Conservation (phyloP, 495 filamentous ascomycete species). For the Penicillium cataractarum region DNA sequence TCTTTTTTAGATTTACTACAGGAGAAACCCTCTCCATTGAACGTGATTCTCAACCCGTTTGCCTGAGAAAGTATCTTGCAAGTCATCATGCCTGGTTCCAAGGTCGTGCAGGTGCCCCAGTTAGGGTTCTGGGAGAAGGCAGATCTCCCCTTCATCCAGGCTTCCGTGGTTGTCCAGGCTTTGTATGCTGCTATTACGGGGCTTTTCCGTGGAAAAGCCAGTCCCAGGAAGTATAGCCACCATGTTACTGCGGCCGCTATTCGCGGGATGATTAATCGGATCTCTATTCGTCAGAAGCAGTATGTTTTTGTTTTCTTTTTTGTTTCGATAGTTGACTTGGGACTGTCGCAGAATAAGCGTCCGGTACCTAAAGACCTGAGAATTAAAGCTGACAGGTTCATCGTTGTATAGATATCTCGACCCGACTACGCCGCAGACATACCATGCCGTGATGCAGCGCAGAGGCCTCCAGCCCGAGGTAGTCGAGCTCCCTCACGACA, state of each 20-base stretch:
- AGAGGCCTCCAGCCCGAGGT: slow-evolving; percentile 50
- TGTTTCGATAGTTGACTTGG: too few relatives aligned
- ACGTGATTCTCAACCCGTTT: too few relatives aligned
- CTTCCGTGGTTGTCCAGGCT: slow-evolving; percentile 24
- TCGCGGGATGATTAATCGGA: slow-evolving; percentile 26
- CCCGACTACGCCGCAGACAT: slow-evolving; percentile 47
- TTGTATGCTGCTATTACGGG: slow-evolving; percentile 39
- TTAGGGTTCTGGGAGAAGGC: slow-evolving; percentile 45
- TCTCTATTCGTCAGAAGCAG: slow-evolving; percentile 39
- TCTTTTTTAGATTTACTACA: not conserved
- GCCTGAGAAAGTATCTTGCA: not conserved
- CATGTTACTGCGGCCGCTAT: slow-evolving; percentile 39
- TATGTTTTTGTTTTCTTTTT: slow-evolving; percentile 36
- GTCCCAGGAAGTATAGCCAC: slow-evolving; percentile 34
- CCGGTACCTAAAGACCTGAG: not conserved
- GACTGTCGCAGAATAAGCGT: not conserved
- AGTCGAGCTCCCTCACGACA: slow-evolving; percentile 52
- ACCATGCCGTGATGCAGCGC: slow-evolving; percentile 48
- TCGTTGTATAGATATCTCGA: slow-evolving; percentile 31
- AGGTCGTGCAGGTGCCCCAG: slow-evolving; percentile 22
- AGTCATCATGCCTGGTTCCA: slow-evolving; percentile 11
- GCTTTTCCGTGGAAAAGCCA: slow-evolving; percentile 41
- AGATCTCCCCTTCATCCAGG: slow-evolving; percentile 28
- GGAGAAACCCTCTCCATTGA: not conserved
- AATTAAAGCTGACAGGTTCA: not conserved